These are phyloP conservation scores for Pseudoperonospora humuli DNA, from an alignment of 352 stramenopile genomes.

Conservation along the genomic window DNA sequence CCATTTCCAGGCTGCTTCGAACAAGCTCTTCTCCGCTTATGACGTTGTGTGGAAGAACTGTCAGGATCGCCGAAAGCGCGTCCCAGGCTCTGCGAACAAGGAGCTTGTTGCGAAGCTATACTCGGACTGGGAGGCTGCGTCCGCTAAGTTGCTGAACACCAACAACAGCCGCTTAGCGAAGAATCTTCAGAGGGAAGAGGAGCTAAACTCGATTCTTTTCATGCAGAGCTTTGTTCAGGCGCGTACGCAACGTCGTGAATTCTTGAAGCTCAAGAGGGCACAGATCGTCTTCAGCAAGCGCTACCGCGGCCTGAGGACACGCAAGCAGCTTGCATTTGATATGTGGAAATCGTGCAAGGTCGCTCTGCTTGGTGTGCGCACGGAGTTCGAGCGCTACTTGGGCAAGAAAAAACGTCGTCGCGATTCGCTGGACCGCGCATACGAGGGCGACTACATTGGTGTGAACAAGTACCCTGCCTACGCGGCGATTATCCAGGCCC, in stretches of 20 bases:
- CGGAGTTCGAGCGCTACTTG: constrained; percentile 78
- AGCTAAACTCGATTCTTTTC: constrained; percentile 62
- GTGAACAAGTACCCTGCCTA: constrained; percentile 65
- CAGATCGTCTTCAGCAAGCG: constrained; percentile 74
- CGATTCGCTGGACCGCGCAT: constrained; percentile 65
- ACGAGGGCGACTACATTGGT: constrained; percentile 75
- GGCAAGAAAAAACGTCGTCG: constrained; percentile 82
- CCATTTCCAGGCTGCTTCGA: constrained; percentile 50
- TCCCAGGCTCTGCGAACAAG: constrained; percentile 47
- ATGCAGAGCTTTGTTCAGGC: constrained; percentile 67
- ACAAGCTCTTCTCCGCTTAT: constrained; percentile 45
- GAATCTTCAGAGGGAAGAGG: constrained; percentile 49
- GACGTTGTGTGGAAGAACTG: constrained; percentile 54
- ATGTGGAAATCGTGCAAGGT: constrained; percentile 69
- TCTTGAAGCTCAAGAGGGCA: constrained; percentile 48
- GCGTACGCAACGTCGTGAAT: constrained; percentile 36
- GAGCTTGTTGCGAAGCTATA: constrained; percentile 47
- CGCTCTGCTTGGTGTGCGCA: constrained; percentile 66
- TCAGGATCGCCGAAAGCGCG: constrained; percentile 58
- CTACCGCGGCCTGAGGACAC: constrained; percentile 66
- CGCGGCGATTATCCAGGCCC: constrained; percentile 48
- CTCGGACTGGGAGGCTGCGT: constrained; percentile 47
- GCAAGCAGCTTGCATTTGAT: constrained; percentile 55
- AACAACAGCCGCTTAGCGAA: constrained; percentile 38
- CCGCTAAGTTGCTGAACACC: constrained; percentile 38